phyloP scores from a whole-genome alignment of 208 protist species.

The Vickermania spadyakhi region DNA sequence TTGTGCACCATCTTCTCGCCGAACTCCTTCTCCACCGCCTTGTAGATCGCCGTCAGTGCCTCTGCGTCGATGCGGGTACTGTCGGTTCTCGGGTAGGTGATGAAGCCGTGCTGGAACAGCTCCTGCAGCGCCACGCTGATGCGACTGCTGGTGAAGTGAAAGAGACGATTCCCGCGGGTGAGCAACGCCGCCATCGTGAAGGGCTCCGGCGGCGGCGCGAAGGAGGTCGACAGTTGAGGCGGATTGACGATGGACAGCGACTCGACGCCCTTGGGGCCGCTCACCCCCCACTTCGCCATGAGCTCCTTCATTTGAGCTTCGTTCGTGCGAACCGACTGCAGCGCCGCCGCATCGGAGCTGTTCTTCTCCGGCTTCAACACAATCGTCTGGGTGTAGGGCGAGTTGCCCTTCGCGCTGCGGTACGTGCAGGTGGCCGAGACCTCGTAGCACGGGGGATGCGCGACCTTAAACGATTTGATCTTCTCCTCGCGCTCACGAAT shows the following conservation, averaged over 20 bases:
- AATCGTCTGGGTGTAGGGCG: conserved; percentile 48
- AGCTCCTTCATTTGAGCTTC: conserved; percentile 16
- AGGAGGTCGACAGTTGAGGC: too few relatives aligned
- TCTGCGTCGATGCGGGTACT: conserved; percentile 82
- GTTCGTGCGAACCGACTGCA: conserved; percentile 21
- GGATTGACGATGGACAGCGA: too few relatives aligned
- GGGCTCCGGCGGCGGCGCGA: conserved; percentile 36
- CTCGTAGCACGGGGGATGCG: conserved; percentile 41
- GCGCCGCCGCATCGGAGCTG: background rate
- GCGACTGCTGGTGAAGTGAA: conserved; percentile 68
- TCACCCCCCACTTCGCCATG: conserved; percentile 25
- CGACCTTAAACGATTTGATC: conserved; percentile 50
- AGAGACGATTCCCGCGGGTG: conserved; percentile 70
- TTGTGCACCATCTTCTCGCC: conserved; percentile 59
- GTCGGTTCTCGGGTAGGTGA: conserved; percentile 88
- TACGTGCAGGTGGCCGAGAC: conserved; percentile 59
- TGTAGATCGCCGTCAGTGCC: conserved; percentile 97
- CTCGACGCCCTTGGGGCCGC: conserved; percentile 1
- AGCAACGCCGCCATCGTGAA: conserved; percentile 88
- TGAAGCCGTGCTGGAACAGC: conserved; percentile 84
- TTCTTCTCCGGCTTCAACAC: conserved; percentile 14
- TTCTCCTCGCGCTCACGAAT: conserved; percentile 66
- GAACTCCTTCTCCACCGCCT: conserved; percentile 96
- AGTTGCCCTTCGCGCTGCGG: conserved; percentile 13
- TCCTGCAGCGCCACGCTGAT: conserved; percentile 78